These are phyloP conservation scores for Paraleonurus japonicus DNA, from an alignment of 257 asterid species.

Conservation along the genomic window DNA sequence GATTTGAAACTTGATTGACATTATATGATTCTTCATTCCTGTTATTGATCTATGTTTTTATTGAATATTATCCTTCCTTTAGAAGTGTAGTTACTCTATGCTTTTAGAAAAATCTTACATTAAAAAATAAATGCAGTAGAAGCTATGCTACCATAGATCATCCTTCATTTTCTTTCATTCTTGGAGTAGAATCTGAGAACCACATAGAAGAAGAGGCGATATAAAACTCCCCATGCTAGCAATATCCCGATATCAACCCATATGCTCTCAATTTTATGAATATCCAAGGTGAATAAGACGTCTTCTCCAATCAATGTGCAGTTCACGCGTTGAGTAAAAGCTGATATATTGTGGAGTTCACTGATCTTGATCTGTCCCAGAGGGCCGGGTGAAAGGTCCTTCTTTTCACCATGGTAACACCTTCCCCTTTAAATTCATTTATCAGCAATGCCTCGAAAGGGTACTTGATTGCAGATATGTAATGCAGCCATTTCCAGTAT, in stretches of 20 bases:
- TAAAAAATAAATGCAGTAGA: slow-evolving; percentile 2
- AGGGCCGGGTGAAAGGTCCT: slow-evolving; percentile 83
- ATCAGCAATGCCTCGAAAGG: slow-evolving; percentile 84
- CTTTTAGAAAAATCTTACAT: slow-evolving; percentile 1
- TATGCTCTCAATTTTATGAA: slow-evolving; percentile 42
- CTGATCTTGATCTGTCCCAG: slow-evolving; percentile 66
- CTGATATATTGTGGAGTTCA: slow-evolving; percentile 47
- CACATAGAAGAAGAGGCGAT: slow-evolving; percentile 55
- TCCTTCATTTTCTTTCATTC: slow-evolving; percentile 52
- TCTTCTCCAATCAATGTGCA: slow-evolving; percentile 81
- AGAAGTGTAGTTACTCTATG: neutral
- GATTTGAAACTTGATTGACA: too few relatives aligned
- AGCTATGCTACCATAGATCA: neutral
- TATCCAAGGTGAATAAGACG: slow-evolving; percentile 58
- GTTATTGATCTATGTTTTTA: neutral
- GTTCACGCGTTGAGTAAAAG: slow-evolving; percentile 13
- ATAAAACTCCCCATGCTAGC: slow-evolving; percentile 66
- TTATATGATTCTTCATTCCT: too few relatives aligned
- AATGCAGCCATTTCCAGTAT: slow-evolving; percentile 81
- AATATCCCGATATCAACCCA: slow-evolving; percentile 59
- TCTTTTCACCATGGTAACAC: slow-evolving; percentile 48
- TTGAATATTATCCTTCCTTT: neutral
- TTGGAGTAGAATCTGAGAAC: slow-evolving; percentile 66
- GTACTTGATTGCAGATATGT: slow-evolving; percentile 83
- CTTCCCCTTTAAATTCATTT: slow-evolving; percentile 68